Evolutionary conservation across 495 filamentous ascomycete genomes (phyloP), one percentile per base, ranked within the genome.

Genomic region (Annulohypoxylon nitens): DNA sequence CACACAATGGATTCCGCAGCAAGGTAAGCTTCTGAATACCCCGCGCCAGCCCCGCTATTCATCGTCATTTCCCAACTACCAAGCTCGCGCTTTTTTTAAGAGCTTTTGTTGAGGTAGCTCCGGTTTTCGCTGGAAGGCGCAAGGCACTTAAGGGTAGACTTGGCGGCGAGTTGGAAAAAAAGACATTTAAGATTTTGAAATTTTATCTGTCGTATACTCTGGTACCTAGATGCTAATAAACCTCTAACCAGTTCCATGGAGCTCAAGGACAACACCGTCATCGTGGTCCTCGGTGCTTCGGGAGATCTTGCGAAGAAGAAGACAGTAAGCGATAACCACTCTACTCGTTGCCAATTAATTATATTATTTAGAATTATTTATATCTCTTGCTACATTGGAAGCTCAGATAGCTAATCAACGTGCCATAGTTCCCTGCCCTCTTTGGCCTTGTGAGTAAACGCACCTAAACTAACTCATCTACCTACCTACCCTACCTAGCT

Each of bases 291-390:
- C 68, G 96, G 96, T 77, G 96, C 96, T 62, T 98, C 97, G 16
- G 96, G 96, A 64, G 96, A 99, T 87, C 87, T 99, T 50, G 96
- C 97, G 34, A 98, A 98, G 88, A 99, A 99, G 91, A 99, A 99
- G 89, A 99, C 96, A 18, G 95, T 97, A 83, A 76, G 93, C 86
- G 36, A 67, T 54, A 43, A 43, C 12, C 39, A 64, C 63, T 3
- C 8, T 4, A 47, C 20, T 8, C 43, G 1, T 47, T 20, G 2
- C 16, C 16, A 47, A n/a, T 47, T 16, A 18, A 9, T 30, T 30
- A 30, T 30, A 6, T 6, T 30, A 30, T 30, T 3, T 6, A 30
- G 1, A 47, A 11, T 47, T 16, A 18, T 9, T 20, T 41, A 41
- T 14, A 34, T 57, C 60, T 41, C 30, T 36, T 51, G 55, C 20